Evolutionary conservation across 495 filamentous ascomycete genomes (phyloP), one percentile per base, ranked within the genome.

Genomic region (Aspergillus wentii): DNA sequence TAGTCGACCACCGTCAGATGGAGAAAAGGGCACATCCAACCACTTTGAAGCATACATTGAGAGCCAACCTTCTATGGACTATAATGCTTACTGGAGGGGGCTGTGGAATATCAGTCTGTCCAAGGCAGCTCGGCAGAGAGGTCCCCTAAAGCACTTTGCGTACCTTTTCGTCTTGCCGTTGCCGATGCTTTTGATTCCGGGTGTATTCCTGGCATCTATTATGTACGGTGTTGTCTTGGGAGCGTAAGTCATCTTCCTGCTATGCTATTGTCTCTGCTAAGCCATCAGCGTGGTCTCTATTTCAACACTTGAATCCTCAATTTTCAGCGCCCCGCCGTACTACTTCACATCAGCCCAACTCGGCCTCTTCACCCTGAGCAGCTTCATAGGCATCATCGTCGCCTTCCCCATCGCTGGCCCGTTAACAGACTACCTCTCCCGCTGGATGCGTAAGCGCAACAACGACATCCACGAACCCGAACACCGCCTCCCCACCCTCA

Each of bases 191-290:
- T 15, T 61, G 22, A 35, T 61, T 7, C 57, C 57, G 1, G 54
- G 55, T 1, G 49, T 54, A 0, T 38, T 61, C 25, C 42, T 56
- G 17, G 57, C 57, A 10, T 54, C 57, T n/a, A 37, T 44, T 17
- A 58, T 63, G 43, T 67, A 67, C 36, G 63, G 63, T 6, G 51
- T 60, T 5, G 38, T 63, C 2, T 49, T 67, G 6, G 61, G 50
- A 37, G 63, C 56, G 62, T 67, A 51, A 62, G 61, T 54, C 17
- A 10, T 29, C 6, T 27, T 22, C 7, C 17, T 13, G n/a, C n/a
- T n/a, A n/a, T n/a, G n/a, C n/a, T n/a, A n/a, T n/a, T n/a, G n/a
- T 31, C 13, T 34, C 13, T 2, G 3, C 36, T 40, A n/a, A 30
- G 10, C 0, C 8, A 17, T 3, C 15, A 61, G 57, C 3, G 38